Percentiles rank a stretch among this genome's conserved stretches.
Conservation (phyloP, 306 rosid species). For the Canavalia gladiata region DNA sequence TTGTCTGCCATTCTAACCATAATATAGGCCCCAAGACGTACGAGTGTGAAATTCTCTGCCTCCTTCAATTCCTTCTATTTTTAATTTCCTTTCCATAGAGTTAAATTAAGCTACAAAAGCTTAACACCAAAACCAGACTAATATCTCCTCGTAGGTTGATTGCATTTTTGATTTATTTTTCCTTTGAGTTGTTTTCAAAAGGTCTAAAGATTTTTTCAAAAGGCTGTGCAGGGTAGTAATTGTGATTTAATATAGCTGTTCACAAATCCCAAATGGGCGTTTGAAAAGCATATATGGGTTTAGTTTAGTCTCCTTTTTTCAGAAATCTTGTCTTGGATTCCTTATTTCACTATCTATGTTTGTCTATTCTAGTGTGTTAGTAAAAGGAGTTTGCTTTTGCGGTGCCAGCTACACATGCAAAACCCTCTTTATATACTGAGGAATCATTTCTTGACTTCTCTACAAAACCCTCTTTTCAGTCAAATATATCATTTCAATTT, state of each 20-base stretch:
- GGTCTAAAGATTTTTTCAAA: background rate
- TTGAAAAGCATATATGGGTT: slow-evolving; percentile 7
- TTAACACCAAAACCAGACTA: background rate
- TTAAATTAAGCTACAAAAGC: background rate
- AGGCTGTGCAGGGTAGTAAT: background rate
- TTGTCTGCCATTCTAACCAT: slow-evolving; percentile 19
- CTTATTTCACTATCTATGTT: slow-evolving; percentile 6
- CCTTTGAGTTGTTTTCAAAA: background rate
- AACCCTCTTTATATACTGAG: background rate
- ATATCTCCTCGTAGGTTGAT: background rate
- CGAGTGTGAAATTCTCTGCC: background rate
- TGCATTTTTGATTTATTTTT: background rate
- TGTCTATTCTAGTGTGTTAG: background rate
- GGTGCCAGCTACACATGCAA: background rate
- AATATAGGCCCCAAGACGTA: background rate
- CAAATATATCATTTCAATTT: slow-evolving; percentile 34
- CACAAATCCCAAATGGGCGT: background rate
- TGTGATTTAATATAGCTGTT: background rate
- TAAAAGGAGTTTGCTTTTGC: slow-evolving; percentile 41
- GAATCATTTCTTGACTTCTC: slow-evolving; percentile 47
- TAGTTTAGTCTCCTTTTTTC: background rate
- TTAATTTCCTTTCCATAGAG: background rate
- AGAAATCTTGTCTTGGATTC: slow-evolving; percentile 36
- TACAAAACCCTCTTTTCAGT: slow-evolving; percentile 55
- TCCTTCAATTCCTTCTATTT: slow-evolving; percentile 4